Evolutionary conservation across 148 eudicot genomes (phyloP).

Genomic region (Camellia granthamiana): DNA sequence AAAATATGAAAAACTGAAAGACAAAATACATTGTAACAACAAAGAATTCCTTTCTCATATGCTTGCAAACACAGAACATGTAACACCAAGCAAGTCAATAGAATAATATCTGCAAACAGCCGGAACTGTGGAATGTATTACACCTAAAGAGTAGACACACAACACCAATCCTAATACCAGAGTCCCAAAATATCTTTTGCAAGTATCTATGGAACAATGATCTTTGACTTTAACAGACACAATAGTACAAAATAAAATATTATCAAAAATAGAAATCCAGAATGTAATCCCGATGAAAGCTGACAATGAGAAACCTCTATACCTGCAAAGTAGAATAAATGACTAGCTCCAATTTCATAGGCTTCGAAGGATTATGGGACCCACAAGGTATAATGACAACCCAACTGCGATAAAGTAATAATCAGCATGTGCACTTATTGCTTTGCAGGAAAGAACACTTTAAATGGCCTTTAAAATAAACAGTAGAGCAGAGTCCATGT

Average conservation of each 20-base stretch:
- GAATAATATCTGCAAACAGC: neutral
- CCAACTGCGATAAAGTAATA: constrained; percentile 41
- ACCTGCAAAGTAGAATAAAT: constrained; percentile 49
- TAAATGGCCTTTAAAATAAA: neutral
- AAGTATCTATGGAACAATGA: neutral
- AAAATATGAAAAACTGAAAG: neutral
- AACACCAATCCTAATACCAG: neutral
- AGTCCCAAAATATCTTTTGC: constrained; percentile 2
- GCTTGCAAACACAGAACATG: neutral
- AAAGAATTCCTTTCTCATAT: neutral
- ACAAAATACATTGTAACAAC: too few relatives aligned
- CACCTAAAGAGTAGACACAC: neutral
- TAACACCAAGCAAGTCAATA: neutral
- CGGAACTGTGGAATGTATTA: neutral
- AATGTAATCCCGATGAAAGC: neutral
- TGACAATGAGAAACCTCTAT: neutral
- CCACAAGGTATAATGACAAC: constrained; percentile 48
- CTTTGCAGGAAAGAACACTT: neutral
- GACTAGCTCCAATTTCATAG: constrained; percentile 41
- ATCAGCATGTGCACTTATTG: constrained; percentile 3
- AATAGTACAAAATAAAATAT: neutral
- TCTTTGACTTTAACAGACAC: neutral
- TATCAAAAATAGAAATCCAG: neutral
- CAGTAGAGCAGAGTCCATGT: neutral
- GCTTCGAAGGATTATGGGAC: constrained; percentile 29